Conservation (phyloP, 805 yeast genomes). For the Yueomyces sinensis region DNA sequence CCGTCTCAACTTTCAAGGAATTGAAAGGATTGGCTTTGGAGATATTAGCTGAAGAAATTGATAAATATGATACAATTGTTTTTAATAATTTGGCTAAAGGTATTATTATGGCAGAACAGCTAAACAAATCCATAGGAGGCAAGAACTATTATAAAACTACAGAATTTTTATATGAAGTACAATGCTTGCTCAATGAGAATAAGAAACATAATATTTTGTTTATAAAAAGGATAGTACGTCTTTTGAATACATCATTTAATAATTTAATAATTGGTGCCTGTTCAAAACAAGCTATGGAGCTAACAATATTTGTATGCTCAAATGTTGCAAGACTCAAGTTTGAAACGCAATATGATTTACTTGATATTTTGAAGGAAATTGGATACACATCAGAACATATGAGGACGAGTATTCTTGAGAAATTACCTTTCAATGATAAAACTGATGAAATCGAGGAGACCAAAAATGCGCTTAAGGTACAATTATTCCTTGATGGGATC, state of each 20-base stretch:
- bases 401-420: slow-evolving; percentile 12
- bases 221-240: slow-evolving; percentile 6
- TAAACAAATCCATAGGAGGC: slow-evolving; percentile 12
- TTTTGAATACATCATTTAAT: slow-evolving; percentile 5
- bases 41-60: slow-evolving; percentile 42
- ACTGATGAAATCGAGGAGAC: neutral
- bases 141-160: slow-evolving; percentile 5
- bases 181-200: slow-evolving; percentile 7
- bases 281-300: slow-evolving; percentile 2
- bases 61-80: slow-evolving; percentile 58
- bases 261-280: slow-evolving; percentile 3
- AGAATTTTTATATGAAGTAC: slow-evolving; percentile 7
- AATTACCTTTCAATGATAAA: slow-evolving; percentile 1
- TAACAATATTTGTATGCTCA: slow-evolving; percentile 10
- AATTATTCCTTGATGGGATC: slow-evolving; percentile 6
- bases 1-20: slow-evolving; percentile 33
- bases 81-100: slow-evolving; percentile 57
- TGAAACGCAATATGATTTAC: slow-evolving; percentile 12
- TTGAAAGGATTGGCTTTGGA: slow-evolving; percentile 37
- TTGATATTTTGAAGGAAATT: slow-evolving; percentile 8
- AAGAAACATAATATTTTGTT: slow-evolving; percentile 11
- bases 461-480: slow-evolving; percentile 4
- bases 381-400: slow-evolving; percentile 15
- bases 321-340: slow-evolving; percentile 12
- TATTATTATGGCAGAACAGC: slow-evolving; percentile 37